Evolutionary conservation across 2,329 filamentous ascomycete species (phyloP), one percentile per base, ranked within the genome.

Genomic region (Diaporthe eres): DNA sequence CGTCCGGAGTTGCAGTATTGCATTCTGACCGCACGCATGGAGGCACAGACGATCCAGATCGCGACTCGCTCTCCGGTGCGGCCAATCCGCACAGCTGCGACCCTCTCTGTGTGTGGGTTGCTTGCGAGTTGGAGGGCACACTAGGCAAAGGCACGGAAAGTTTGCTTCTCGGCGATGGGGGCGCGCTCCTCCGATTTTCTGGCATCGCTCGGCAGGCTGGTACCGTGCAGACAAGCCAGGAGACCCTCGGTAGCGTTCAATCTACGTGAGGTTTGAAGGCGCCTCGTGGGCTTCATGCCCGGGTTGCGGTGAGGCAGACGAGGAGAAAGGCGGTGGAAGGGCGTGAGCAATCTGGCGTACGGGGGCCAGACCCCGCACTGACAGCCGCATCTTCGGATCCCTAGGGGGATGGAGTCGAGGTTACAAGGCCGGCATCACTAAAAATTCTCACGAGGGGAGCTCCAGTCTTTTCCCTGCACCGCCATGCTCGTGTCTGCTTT

Each of bases 261-360:
- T 57, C 13, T 39, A 65, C 47, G 34, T 34, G 47, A 53, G 44
- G 28, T 17, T 55, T n/a, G 31, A 31, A 68, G 28, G 47, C 44
- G 57, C 34, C 34, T 53, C n/a, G 34, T 55, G 71, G 47, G 28
- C 58, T 44, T 34, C 42, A 9, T 28, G 60, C 37, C 65, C 65
- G n/a, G 39, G 53, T 71, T 72, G 75, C 53, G 61, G 61, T 75
- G 63, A 71, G 51, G 63, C 34, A 68, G 73, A 53, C 63, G 61
- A 74, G 63, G 53, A 55, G 65, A 70, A 70, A 42, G 65, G 65
- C 65, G 65, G 65, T 70, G 65, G 65, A 55, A 55, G 13, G 34
- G 12, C 6, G 15, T 28, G 47, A 28, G 34, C 49, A 39, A 39
- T 53, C 49, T 70, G 51, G 65, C 67, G 15, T 37, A 17, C 31